A percentile compares a stretch with the other conserved stretches of the same genome.
Conservation (phyloP, 345 rosid genomes). For the Pistacia vera region DNA sequence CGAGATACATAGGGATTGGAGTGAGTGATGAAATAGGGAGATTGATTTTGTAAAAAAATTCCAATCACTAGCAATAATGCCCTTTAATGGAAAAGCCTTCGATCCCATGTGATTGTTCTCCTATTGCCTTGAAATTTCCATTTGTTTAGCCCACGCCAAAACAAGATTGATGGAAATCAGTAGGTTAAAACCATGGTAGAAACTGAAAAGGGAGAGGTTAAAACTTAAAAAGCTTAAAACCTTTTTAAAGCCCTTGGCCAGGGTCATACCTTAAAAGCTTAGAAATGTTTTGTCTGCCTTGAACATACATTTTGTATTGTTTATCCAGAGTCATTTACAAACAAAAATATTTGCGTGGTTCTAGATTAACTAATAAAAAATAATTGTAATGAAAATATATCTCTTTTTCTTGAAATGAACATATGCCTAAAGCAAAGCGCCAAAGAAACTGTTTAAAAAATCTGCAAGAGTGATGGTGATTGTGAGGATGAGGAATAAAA, state of each 20-base stretch:
- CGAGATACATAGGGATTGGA: constrained; percentile 23
- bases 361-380: too few species aligned
- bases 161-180: background rate
- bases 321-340: too few species aligned
- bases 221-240: constrained; percentile 6
- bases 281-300: constrained; percentile 10
- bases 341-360: too few species aligned
- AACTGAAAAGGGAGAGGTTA: background rate
- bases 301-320: background rate
- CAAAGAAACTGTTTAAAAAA: background rate
- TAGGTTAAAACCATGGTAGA: constrained; percentile 8
- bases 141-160: constrained; percentile 1
- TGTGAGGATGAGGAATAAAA: background rate
- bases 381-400: too few species aligned
- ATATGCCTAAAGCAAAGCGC: background rate
- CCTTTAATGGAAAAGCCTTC: constrained; percentile 14
- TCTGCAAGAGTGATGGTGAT: background rate
- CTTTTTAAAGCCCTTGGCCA: constrained; percentile 12
- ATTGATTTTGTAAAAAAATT: constrained; percentile 2
- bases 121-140: background rate
- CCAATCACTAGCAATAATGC: constrained; percentile 17
- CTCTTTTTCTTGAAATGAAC: background rate
- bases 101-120: constrained; percentile 21
- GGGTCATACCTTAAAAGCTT: background rate
- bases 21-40: background rate